These are phyloP conservation scores for Alternaria infectoria DNA, from an alignment of 2,329 filamentous ascomycete genomes.

Conservation along the genomic window DNA sequence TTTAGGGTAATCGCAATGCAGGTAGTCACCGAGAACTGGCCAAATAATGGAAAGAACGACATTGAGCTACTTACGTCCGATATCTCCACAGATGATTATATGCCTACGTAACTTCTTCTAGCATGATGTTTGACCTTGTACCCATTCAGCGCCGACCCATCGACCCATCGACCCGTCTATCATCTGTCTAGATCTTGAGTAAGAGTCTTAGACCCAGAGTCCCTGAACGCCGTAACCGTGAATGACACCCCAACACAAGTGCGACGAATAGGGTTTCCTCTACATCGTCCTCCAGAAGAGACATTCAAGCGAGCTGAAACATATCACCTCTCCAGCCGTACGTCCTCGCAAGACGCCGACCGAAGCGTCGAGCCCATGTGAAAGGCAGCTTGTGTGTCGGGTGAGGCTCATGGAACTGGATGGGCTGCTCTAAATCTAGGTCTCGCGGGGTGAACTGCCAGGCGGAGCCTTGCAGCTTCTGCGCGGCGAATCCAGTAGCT, in stretches of 20 bases:
- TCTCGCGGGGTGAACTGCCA: slow-evolving; percentile 64
- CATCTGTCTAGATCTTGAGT: neutral
- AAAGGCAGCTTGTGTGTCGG: slow-evolving; percentile 60
- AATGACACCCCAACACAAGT: neutral
- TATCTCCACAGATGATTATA: too few species aligned
- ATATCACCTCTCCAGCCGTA: slow-evolving; percentile 56
- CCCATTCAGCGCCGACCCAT: too few species aligned
- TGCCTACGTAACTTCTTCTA: too few species aligned
- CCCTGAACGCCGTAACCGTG: neutral
- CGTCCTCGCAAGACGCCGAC: slow-evolving; percentile 56
- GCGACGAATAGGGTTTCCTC: neutral
- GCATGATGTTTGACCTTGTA: too few species aligned
- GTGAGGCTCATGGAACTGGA: slow-evolving; percentile 65
- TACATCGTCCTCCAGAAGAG: neutral
- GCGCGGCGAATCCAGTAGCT: slow-evolving; percentile 57
- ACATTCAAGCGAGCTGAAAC: slow-evolving; percentile 2
- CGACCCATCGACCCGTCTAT: too few species aligned
- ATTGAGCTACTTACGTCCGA: too few species aligned
- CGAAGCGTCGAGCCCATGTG: slow-evolving; percentile 54
- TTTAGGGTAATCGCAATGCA: too few species aligned
- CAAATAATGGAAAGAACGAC: neutral
- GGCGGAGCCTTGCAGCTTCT: slow-evolving; percentile 66
- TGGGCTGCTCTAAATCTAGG: slow-evolving; percentile 30
- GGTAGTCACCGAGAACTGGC: neutral
- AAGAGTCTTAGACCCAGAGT: neutral